Conservation (phyloP, 1,284 basidiomycete genomes). For the Anthracocystis panici-leucophaei region DNA sequence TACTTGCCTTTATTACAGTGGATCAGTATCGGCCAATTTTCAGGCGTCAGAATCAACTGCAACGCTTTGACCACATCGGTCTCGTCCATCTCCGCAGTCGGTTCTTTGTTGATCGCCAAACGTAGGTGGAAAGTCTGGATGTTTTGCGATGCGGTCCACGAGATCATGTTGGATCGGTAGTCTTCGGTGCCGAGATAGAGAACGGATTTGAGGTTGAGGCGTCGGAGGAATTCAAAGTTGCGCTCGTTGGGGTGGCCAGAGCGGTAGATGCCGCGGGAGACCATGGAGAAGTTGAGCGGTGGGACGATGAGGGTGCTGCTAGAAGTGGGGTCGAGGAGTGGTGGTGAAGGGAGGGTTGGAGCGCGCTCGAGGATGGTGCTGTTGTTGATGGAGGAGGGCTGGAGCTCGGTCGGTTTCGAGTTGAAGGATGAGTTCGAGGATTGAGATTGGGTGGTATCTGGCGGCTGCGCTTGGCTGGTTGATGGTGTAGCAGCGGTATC, state of each 20-base stretch:
- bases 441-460: not conserved
- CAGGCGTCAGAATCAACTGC: constrained; percentile 48
- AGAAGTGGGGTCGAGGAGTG: constrained; percentile 9
- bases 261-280: constrained; percentile 65
- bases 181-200: constrained; percentile 66
- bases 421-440: not conserved
- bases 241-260: constrained; percentile 68
- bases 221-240: constrained; percentile 64
- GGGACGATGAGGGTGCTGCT: constrained; percentile 58
- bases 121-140: constrained; percentile 62
- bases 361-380: not conserved
- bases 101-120: constrained; percentile 67
- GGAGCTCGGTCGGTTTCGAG: not conserved
- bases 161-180: constrained; percentile 59
- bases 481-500: not conserved
- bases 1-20: constrained; percentile 70
- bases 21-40: constrained; percentile 63
- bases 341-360: not conserved
- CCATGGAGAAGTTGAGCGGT: constrained; percentile 68
- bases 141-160: constrained; percentile 46
- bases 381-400: not conserved
- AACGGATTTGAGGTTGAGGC: constrained; percentile 62
- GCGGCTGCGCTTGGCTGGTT: not conserved
- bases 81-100: constrained; percentile 66
- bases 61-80: constrained; percentile 55